A percentile compares a stretch with the other conserved stretches of the same genome.
Evolutionary conservation across 1,284 basidiomycete species (phyloP).

Genomic region (Sporisorium scitamineum): DNA sequence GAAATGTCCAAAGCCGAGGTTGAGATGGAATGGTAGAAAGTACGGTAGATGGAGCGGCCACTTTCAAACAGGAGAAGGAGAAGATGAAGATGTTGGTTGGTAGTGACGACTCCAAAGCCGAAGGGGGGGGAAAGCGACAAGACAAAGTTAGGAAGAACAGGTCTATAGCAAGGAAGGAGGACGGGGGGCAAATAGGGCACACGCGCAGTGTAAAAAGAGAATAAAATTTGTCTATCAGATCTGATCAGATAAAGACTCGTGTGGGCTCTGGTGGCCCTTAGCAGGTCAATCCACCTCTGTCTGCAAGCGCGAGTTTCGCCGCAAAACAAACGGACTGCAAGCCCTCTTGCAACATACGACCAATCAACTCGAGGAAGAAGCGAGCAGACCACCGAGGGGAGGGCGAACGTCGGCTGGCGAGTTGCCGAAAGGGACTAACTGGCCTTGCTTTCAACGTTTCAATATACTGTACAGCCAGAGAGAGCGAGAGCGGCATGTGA

Average conservation of each 20-base stretch:
- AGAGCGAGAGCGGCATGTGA: background rate
- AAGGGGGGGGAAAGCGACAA: background rate
- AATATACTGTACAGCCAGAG: too few relatives aligned
- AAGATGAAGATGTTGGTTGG: background rate
- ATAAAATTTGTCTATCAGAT: constrained; percentile 5
- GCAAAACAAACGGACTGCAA: background rate
- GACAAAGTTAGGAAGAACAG: background rate
- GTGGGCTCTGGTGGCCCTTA: too few relatives aligned
- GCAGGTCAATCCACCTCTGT: background rate
- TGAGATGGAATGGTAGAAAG: background rate
- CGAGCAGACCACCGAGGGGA: background rate
- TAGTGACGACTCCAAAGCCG: background rate
- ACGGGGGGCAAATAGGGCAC: background rate
- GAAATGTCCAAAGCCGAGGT: constrained; percentile 1
- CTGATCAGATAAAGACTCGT: constrained; percentile 3
- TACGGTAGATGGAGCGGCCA: constrained; percentile 1
- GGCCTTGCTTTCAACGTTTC: background rate
- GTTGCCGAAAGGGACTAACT: background rate
- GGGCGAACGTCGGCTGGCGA: background rate
- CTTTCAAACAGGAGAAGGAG: background rate
- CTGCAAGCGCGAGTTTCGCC: background rate
- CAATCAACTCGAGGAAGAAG: background rate
- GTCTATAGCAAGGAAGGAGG: background rate
- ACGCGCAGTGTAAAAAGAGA: background rate
- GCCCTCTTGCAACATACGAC: background rate